Evolutionary conservation across 2,329 filamentous ascomycete species (phyloP).

Genomic region (Sporothrix variecibatus): DNA sequence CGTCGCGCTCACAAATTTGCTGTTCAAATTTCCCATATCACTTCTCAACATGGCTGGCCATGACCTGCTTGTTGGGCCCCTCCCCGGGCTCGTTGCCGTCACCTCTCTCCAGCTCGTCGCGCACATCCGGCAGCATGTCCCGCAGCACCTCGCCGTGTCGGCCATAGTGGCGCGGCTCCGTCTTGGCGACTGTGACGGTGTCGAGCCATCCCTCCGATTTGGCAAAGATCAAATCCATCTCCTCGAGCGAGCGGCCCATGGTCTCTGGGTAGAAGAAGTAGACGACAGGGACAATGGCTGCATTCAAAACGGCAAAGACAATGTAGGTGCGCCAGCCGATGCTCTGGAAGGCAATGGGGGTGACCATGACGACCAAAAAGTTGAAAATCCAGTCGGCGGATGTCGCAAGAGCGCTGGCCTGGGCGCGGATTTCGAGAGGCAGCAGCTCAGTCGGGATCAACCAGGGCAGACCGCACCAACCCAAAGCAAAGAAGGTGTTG

Average conservation of each 20-base stretch:
- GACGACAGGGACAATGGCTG: constrained; percentile 53
- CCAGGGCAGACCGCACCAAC: constrained; percentile 60
- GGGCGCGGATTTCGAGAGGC: constrained; percentile 53
- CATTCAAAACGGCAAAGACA: constrained; percentile 56
- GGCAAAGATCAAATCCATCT: constrained; percentile 64
- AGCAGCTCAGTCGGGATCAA: constrained; percentile 61
- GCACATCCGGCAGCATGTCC: not conserved
- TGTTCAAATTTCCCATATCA: not conserved
- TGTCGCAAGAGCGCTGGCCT: constrained; percentile 58
- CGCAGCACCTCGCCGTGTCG: not conserved
- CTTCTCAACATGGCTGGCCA: not conserved
- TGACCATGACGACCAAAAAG: constrained; percentile 65
- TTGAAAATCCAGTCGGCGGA: constrained; percentile 43
- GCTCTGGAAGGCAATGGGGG: constrained; percentile 57
- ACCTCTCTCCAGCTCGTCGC: not conserved
- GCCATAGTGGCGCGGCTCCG: not conserved
- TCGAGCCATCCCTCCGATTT: constrained; percentile 52
- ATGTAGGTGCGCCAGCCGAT: constrained; percentile 57
- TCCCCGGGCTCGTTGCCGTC: not conserved
- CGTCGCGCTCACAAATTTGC: no score
- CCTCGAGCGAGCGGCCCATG: constrained; percentile 59
- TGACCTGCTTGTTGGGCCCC: not conserved
- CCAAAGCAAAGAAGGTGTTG: constrained; percentile 55
- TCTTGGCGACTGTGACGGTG: constrained; percentile 45
- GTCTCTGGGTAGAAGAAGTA: constrained; percentile 59